Evolutionary conservation across 345 rosid species (phyloP), one percentile per base, ranked within the genome.

Genomic region (Citrus reticulata): DNA sequence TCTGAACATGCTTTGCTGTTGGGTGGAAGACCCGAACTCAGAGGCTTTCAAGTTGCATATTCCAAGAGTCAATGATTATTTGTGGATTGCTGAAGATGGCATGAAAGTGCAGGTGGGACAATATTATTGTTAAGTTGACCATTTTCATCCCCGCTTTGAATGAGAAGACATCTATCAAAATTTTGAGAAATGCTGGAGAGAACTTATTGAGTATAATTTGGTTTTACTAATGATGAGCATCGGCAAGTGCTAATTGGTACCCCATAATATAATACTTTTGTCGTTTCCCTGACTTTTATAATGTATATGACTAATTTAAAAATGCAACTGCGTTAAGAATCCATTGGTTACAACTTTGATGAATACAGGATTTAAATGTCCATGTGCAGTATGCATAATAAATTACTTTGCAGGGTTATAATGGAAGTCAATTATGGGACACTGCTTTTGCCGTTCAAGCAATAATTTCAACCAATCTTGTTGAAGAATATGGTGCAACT

Each of bases 81-180:
- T 96, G 57, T 96, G 99, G 99, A 6, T 94, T 78, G 98, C 99
- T 72, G 98, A 96, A 90, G 99, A 96, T 89, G 99, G 99, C 81
- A 93, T 94, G 99, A 96, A 96, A 92, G 91, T 96, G 98, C 97
- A 94, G 99, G 98, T 91, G 70, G 34, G 32, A 42, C 72, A 55
- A 63, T 79, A 71, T 32, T 7, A 32, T 68, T 72, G 27, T 61
- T 57, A 59, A 62, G 51, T 54, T 29, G 66, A 72, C 39, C 34
- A 32, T 25, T 17, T 72, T 24, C 37, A 20, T 25, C 25, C 30
- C 13, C 46, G 7, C 58, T 74, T 32, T 58, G 17, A 20, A n/a
- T 62, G 46, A 62, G 6, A 62, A 35, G 62, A 2, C 40, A 13
- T 39, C 62, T 27, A 11, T 39, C 14, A 9, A 14, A 25, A 66